Evolutionary conservation across 306 rosid species (phyloP), one percentile per base, ranked within the genome.

Genomic region (Pterocarpus santalinus): DNA sequence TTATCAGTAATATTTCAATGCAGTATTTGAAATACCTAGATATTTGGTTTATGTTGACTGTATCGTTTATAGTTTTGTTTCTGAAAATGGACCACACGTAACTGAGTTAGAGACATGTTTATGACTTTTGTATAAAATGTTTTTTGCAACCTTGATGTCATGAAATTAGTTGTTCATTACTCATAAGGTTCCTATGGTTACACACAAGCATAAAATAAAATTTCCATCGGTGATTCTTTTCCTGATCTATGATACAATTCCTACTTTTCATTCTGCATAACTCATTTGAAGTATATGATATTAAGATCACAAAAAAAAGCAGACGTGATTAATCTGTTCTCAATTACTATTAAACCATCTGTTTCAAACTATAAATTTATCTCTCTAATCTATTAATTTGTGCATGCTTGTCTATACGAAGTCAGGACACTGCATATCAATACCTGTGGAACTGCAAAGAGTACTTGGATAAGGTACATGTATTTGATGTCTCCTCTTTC

Each of bases 381-480:
- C 35, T 67, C 32, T 73, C 62, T 17, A 77, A 51, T 80, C 47
- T 56, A n/a, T 15, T 77, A 46, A 77, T 75, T 46, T 73, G 52
- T 76, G 53, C 63, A 11, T 72, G 81, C 66, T 58, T 81, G 56
- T 79, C 58, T 87, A 63, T 66, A 62, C 84, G 83, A 90, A 82
- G 62, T 72, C 85, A 93, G 98, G 99, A 91, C 85, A 80, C 79
- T 38, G 90, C 92, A 80, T 95, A 46, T 85, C 93, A 74, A 80
- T 95, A 88, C 86, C 74, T 93, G 56, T 90, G 97, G 97, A 91
- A 85, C 77, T 89, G 93, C 89, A 92, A 84, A 85, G 91, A 75
- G 47, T 82, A 86, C 85, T 84, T 91, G 80, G 95, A 95, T 85
- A 90, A 91, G 95, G 97, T 92, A 84, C 76, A 55, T 17, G 34